Evolutionary conservation across 768 basidiomycete species (phyloP).

Genomic region (Agrocybe pediades): DNA sequence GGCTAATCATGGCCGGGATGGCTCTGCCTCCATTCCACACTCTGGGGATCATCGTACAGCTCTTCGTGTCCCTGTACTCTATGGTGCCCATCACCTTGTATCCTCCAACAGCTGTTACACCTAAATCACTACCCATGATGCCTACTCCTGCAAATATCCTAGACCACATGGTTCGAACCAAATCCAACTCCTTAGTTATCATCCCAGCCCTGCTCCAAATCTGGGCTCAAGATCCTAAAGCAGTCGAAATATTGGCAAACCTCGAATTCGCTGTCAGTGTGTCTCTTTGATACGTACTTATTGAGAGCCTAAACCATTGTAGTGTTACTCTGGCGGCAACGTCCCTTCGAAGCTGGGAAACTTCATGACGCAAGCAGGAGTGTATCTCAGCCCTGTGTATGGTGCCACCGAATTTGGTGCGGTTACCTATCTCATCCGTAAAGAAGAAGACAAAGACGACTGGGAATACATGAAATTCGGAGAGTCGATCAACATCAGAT

Average conservation of each 20-base stretch:
- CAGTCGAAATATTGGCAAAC: conserved; percentile 23
- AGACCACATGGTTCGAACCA: conserved; percentile 28
- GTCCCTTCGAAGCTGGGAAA: conserved; percentile 38
- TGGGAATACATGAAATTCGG: conserved; percentile 34
- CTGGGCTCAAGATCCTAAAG: conserved; percentile 32
- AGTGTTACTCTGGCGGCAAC: conserved; percentile 39
- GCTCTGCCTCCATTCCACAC: conserved; percentile 42
- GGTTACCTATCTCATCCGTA: conserved; percentile 14
- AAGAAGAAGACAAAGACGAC: conserved; percentile 20
- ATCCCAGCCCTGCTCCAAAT: conserved; percentile 42
- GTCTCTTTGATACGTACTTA: neutral
- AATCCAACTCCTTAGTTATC: conserved; percentile 30
- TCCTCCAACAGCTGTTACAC: conserved; percentile 26
- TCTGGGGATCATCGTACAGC: conserved; percentile 30
- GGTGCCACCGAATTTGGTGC: conserved; percentile 35
- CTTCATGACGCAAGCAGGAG: conserved; percentile 31
- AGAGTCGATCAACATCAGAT: conserved; percentile 26
- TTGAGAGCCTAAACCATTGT: neutral
- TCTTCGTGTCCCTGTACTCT: conserved; percentile 27
- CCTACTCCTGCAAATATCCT: conserved; percentile 34
- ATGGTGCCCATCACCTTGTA: conserved; percentile 14
- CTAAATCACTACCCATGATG: conserved; percentile 34
- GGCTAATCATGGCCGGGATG: conserved; percentile 26
- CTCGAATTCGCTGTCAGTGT: conserved; percentile 24
- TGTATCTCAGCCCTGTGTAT: conserved; percentile 27